Evolutionary conservation across 2,329 filamentous ascomycete species (phyloP).

Genomic region (Monilinia aucupariae): DNA sequence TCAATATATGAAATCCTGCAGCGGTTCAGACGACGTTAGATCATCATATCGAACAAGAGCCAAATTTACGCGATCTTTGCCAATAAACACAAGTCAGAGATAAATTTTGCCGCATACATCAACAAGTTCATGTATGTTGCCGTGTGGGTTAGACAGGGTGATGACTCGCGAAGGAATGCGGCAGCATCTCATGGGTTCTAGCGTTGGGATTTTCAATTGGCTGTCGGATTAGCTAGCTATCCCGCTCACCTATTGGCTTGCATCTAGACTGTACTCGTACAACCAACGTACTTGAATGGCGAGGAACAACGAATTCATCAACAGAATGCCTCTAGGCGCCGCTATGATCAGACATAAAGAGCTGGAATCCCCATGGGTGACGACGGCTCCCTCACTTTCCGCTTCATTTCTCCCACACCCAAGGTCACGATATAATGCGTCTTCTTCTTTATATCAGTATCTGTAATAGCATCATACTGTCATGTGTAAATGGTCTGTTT

Average conservation of each 20-base stretch:
- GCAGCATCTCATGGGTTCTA: background rate
- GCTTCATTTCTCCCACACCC: background rate
- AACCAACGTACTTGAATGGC: background rate
- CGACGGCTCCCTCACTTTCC: background rate
- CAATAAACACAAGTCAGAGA: background rate
- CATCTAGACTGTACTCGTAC: background rate
- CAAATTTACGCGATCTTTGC: background rate
- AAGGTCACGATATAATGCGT: conserved; percentile 3
- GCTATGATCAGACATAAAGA: conserved; percentile 2
- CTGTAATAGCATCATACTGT: conserved; percentile 7
- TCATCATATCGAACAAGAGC: background rate
- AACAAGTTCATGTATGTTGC: background rate
- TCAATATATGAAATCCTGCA: background rate
- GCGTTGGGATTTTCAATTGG: background rate
- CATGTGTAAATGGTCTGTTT: conserved; percentile 13
- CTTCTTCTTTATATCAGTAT: background rate
- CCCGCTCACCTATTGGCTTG: background rate
- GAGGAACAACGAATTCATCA: background rate
- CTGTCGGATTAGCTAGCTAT: background rate
- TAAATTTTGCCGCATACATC: background rate
- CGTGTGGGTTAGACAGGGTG: background rate
- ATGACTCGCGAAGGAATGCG: background rate
- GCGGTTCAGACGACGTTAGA: background rate
- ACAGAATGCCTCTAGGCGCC: background rate
- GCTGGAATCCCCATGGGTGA: background rate